Evolutionary conservation across 2,329 filamentous ascomycete species (phyloP), one percentile per base, ranked within the genome.

Genomic region (Colletotrichum sp.): DNA sequence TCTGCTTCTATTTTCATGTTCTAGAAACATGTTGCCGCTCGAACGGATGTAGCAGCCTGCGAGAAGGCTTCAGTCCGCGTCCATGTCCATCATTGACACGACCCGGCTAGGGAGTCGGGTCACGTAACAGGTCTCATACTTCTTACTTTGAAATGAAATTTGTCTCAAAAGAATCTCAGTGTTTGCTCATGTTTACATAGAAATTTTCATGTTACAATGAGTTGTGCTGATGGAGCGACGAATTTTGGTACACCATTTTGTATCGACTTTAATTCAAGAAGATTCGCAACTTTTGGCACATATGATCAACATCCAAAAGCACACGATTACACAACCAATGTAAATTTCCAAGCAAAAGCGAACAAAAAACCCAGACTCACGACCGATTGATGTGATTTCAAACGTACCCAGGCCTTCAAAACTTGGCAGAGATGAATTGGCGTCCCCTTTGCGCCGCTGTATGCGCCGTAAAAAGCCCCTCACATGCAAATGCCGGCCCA

Each of bases 291-390:
- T 21, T 52, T 13, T 1, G 2, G n/a, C 8, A 21, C 10, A 52
- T 3, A 4, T 49, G 5, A 0, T 12, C 10, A 0, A 49, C 1
- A 9, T 8, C 12, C 1, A 6, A 1, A 0, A 49, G 9, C 10
- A 12, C 0, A 21, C 10, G 1, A 13, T 3, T 2, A 21, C 9
- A 49, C 10, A 49, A 49, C 2, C 18, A 49, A 4, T 1, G 1
- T 12, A 1, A 12, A 1, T 49, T 49, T n/a, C 3, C 18, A 3
- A 49, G 5, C 18, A n/a, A 49, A 49, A 21, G 12, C 5, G 5
- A n/a, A 1, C 3, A 2, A n/a, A 12, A 49, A n/a, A 49, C 5
- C 10, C 4, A 44, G 10, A 3, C 2, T 6, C 9, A 49, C 12
- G 44, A 49, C n/a, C 44, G 4, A 49, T 49, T 49, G 18, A 49